Conservation (phyloP, 257 asterid species). For the Solanum paucissectum region DNA sequence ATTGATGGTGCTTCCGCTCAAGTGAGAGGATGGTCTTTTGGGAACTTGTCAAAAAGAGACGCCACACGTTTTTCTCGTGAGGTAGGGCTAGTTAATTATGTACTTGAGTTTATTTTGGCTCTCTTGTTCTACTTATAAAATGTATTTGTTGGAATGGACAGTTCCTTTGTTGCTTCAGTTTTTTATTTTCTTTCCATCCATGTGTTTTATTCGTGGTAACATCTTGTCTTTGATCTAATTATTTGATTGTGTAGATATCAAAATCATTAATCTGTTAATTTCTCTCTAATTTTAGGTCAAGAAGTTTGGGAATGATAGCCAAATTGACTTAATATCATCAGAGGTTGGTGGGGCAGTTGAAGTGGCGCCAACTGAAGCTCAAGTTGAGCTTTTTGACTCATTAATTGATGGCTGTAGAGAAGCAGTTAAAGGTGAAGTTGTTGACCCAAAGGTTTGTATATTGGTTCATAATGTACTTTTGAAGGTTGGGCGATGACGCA, state of each 20-base stretch:
- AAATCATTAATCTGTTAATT: background rate
- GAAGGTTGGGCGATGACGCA: background rate
- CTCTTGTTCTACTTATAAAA: background rate
- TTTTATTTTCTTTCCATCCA: background rate
- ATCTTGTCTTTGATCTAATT: background rate
- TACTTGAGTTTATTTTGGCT: background rate
- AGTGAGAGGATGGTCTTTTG: conserved; percentile 96
- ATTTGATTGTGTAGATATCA: background rate
- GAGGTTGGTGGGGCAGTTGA: conserved; percentile 96
- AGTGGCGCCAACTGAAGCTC: conserved; percentile 88
- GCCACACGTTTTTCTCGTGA: conserved; percentile 91
- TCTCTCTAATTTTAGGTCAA: conserved; percentile 49
- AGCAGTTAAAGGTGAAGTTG: conserved; percentile 57
- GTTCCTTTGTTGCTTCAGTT: background rate
- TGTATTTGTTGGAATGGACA: background rate
- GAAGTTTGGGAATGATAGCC: conserved; percentile 91
- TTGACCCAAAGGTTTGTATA: conserved; percentile 58
- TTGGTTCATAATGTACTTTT: background rate
- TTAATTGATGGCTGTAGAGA: conserved; percentile 92
- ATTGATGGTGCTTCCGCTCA: conserved; percentile 95
- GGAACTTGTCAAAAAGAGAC: conserved; percentile 88
- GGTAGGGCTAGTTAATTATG: conserved; percentile 31
- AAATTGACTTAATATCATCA: conserved; percentile 64
- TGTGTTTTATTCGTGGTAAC: background rate
- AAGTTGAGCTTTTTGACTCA: conserved; percentile 90